A percentile compares a stretch with the other conserved stretches of the same genome.
Evolutionary conservation across 352 stramenopile species (phyloP).

Genomic region (Phytophthora crassamura): DNA sequence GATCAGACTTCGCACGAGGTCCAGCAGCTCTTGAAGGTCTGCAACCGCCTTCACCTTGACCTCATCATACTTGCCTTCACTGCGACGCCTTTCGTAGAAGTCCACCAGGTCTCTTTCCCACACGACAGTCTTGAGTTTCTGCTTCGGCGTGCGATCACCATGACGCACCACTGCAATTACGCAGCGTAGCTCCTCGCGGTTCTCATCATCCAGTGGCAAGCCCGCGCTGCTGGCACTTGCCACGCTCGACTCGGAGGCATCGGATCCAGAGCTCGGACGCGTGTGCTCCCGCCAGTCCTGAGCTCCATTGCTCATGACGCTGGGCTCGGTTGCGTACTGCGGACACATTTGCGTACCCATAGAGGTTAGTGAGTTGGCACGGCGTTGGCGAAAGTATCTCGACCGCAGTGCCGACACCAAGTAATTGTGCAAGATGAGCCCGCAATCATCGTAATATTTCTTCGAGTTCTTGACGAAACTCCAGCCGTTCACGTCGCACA

Average conservation of each 20-base stretch:
- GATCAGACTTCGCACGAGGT: slow-evolving; percentile 82
- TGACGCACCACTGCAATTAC: slow-evolving; percentile 99
- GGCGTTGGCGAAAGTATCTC: slow-evolving; percentile 77
- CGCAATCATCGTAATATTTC: slow-evolving; percentile 99
- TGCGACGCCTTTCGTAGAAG: slow-evolving; percentile 79
- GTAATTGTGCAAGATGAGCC: slow-evolving; percentile 94
- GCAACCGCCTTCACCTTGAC: slow-evolving; percentile 86
- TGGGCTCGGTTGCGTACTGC: slow-evolving; percentile 79
- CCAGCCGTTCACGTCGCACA: slow-evolving; percentile 99
- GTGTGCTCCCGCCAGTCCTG: slow-evolving; percentile 45
- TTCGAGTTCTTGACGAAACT: slow-evolving; percentile 98
- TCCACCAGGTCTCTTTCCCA: slow-evolving; percentile 87
- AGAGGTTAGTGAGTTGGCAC: slow-evolving; percentile 55
- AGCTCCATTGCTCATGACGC: slow-evolving; percentile 20
- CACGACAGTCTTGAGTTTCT: slow-evolving; percentile 97
- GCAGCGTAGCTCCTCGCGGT: slow-evolving; percentile 97
- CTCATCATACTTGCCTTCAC: slow-evolving; percentile 82
- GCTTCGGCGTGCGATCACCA: slow-evolving; percentile 99
- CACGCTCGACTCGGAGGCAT: slow-evolving; percentile 75
- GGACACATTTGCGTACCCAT: slow-evolving; percentile 73
- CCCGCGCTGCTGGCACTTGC: slow-evolving; percentile 58
- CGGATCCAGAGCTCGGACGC: slow-evolving; percentile 67
- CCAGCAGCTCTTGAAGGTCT: slow-evolving; percentile 83
- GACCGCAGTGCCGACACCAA: slow-evolving; percentile 82
- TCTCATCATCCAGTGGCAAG: slow-evolving; percentile 62